Conservation (phyloP, 2,329 filamentous ascomycete species). For the Claviceps quebecensis region DNA sequence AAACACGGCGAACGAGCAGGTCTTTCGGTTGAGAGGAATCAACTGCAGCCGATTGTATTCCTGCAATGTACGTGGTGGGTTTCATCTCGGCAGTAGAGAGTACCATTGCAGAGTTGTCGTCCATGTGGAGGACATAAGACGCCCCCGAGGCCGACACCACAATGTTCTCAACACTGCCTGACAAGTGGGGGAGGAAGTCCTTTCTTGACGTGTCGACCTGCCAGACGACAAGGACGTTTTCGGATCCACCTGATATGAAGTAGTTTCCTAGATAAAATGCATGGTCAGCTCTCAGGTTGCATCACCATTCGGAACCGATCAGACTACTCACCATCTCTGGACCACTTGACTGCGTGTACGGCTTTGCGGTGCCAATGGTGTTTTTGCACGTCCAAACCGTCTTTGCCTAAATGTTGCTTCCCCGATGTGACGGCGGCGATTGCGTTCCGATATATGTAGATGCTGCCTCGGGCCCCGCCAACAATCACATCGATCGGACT, state of each 20-base stretch:
- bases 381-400: conserved; percentile 45
- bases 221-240: conserved; percentile 84
- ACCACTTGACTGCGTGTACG: conserved; percentile 82
- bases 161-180: conserved; percentile 71
- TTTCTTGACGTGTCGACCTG: conserved; percentile 76
- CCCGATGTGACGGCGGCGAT: conserved; percentile 39
- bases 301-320: neutral
- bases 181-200: conserved; percentile 80
- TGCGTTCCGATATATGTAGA: conserved; percentile 71
- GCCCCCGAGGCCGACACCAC: conserved; percentile 67
- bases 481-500: conserved; percentile 57
- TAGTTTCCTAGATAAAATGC: conserved; percentile 55
- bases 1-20: conserved; percentile 37
- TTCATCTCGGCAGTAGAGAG: conserved; percentile 81
- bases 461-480: conserved; percentile 61
- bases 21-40: conserved; percentile 36
- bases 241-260: conserved; percentile 79
- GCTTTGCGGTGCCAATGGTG: conserved; percentile 85
- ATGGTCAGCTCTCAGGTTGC: conserved; percentile 15
- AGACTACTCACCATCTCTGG: conserved; percentile 55
- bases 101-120: conserved; percentile 85
- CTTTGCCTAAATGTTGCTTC: conserved; percentile 24
- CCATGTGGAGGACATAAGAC: conserved; percentile 71
- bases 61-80: conserved; percentile 70
- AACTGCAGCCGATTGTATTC: conserved; percentile 55